Conservation (phyloP, 2,329 filamentous ascomycete genomes). For the Arachnopeziza araneosa region DNA sequence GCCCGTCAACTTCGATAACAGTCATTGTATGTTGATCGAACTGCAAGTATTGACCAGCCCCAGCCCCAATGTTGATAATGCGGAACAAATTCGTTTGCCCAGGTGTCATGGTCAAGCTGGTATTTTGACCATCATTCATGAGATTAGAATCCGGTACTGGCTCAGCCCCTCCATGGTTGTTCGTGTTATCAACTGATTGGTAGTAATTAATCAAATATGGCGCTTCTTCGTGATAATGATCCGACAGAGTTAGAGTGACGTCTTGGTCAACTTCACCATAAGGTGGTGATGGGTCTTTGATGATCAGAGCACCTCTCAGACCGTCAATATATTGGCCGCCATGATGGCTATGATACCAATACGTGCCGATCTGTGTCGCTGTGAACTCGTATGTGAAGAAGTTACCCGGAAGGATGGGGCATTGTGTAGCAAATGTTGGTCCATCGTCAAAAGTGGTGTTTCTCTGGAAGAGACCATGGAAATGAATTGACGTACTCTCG, state of each 20-base stretch:
- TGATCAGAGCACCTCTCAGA: conserved; percentile 55
- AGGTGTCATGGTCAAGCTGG: conserved; percentile 17
- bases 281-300: conserved; percentile 51
- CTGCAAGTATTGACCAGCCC: conserved; percentile 12
- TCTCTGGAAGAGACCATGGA: conserved; percentile 54
- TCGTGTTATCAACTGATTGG: conserved; percentile 32
- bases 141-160: conserved; percentile 15
- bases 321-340: conserved; percentile 44
- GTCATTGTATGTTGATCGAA: conserved; percentile 30
- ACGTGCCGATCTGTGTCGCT: conserved; percentile 33
- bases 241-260: conserved; percentile 49
- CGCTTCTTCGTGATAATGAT: conserved; percentile 48
- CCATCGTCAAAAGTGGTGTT: conserved; percentile 52
- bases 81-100: conserved; percentile 18
- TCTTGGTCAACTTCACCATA: conserved; percentile 35
- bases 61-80: conserved; percentile 19
- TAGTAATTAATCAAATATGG: conserved; percentile 14
- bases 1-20: conserved; percentile 44
- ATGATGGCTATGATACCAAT: conserved; percentile 58
- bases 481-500: conserved; percentile 47
- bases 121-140: conserved; percentile 13
- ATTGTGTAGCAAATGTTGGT: conserved; percentile 41
- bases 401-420: conserved; percentile 17
- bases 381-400: not conserved
- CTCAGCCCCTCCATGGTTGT: conserved; percentile 8